A percentile compares a stretch with the other conserved stretches of the same genome.
These are phyloP conservation scores for Cladosporium sp. DNA, from an alignment of 2,329 filamentous ascomycete genomes.

Conservation along the genomic window DNA sequence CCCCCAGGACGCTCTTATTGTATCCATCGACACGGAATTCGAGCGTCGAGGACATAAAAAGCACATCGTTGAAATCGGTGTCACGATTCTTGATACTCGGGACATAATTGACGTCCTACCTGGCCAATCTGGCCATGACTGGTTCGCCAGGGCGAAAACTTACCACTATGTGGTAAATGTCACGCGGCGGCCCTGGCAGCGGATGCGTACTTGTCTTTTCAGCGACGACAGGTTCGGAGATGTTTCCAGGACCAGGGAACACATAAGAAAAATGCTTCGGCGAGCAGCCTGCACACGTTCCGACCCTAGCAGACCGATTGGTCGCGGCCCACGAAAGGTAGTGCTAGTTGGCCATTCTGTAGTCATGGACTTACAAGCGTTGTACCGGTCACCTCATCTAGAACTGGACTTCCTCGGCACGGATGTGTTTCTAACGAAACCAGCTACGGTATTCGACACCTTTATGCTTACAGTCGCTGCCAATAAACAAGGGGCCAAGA, in stretches of 20 bases:
- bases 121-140: conserved; percentile 60
- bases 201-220: conserved; percentile 53
- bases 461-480: conserved; percentile 18
- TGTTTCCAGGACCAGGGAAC: background rate
- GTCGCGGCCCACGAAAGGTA: conserved; percentile 52
- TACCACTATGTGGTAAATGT: conserved; percentile 59
- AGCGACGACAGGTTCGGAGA: conserved; percentile 48
- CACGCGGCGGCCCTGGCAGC: conserved; percentile 40
- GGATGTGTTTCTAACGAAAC: background rate
- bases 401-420: conserved; percentile 38
- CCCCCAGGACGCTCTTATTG: conserved; percentile 51
- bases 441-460: conserved; percentile 55
- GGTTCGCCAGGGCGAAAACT: conserved; percentile 64
- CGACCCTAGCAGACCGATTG: conserved; percentile 21
- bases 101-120: conserved; percentile 57
- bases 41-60: conserved; percentile 62
- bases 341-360: conserved; percentile 62
- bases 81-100: conserved; percentile 71
- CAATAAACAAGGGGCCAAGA: conserved; percentile 9
- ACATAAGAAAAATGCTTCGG: background rate
- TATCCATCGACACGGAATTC: conserved; percentile 78
- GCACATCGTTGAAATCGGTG: conserved; percentile 76
- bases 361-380: conserved; percentile 63
- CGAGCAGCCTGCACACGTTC: background rate
- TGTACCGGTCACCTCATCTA: conserved; percentile 49